Conservation (phyloP, 78 protist genomes). For the Paratrimastix pyriformis region DNA sequence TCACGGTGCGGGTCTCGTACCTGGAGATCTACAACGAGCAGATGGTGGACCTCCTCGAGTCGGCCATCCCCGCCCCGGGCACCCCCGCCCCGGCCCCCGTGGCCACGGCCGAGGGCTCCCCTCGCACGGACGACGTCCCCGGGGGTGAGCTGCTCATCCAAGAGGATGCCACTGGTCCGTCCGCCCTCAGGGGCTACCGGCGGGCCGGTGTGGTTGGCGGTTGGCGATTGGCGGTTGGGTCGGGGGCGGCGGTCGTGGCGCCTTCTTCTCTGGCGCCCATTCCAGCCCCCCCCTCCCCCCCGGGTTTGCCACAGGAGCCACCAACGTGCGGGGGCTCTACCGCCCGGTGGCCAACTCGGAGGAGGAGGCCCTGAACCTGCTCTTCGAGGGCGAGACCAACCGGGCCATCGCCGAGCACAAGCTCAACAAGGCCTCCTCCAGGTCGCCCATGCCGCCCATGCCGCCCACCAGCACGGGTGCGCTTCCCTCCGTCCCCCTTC, state of each 20-base stretch:
- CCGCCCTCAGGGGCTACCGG: no score
- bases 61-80: background rate
- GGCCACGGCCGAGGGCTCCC: background rate
- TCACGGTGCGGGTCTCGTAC: conserved; percentile 19
- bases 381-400: conserved; percentile 56
- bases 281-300: no score
- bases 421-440: conserved; percentile 27
- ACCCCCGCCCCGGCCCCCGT: background rate
- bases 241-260: no score
- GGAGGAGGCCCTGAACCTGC: conserved; percentile 56
- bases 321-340: conserved; percentile 25
- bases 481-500: no score
- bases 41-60: conserved; percentile 38
- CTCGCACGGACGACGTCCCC: background rate
- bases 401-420: conserved; percentile 47
- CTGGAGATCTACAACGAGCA: conserved; percentile 57
- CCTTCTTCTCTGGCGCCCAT: no score
- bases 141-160: background rate
- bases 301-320: no score
- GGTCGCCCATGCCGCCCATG: conserved; percentile 13
- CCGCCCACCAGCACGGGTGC: no score
- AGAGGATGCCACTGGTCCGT: background rate
- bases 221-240: no score
- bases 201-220: no score
- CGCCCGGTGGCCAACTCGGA: conserved; percentile 23